These are phyloP conservation scores for Selenicereus undatus DNA, from an alignment of 148 eudicot species.

Conservation along the genomic window DNA sequence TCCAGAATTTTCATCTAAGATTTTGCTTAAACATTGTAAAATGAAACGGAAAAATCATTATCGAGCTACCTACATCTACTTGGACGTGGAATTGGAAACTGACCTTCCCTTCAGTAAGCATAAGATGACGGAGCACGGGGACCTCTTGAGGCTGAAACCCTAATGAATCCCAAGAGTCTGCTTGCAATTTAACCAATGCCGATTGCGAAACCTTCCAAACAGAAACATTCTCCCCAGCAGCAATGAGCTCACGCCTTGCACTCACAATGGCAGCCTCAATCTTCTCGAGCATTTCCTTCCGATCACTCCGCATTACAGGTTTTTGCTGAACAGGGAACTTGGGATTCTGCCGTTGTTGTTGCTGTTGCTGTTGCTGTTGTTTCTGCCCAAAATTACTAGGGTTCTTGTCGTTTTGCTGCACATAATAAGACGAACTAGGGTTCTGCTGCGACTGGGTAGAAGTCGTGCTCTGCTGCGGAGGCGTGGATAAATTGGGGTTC, in stretches of 20 bases:
- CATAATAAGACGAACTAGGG: not conserved
- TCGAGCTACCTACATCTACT: no score
- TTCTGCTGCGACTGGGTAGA: not conserved
- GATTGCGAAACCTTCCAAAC: slow-evolving; percentile 68
- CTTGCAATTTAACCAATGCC: slow-evolving; percentile 43
- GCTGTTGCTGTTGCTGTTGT: not conserved
- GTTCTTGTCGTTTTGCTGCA: not conserved
- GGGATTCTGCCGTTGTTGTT: not conserved
- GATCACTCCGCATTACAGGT: not conserved
- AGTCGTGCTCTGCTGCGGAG: not conserved
- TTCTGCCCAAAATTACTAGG: not conserved
- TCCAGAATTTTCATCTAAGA: no score
- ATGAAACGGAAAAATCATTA: not conserved
- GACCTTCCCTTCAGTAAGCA: slow-evolving; percentile 73
- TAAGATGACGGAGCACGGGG: slow-evolving; percentile 50
- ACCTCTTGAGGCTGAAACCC: slow-evolving; percentile 71
- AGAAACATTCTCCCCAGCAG: slow-evolving; percentile 49
- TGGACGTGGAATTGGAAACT: not conserved
- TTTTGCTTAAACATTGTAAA: not conserved
- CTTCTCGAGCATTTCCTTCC: slow-evolving; percentile 29
- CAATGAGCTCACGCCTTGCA: slow-evolving; percentile 36
- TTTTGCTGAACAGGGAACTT: slow-evolving; percentile 9
- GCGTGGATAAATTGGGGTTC: slow-evolving; percentile 3
- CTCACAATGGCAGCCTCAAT: slow-evolving; percentile 44
- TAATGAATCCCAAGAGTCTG: slow-evolving; percentile 70